These are phyloP conservation scores for Arthrobotrys pseudoclavata DNA, from an alignment of 2,329 filamentous ascomycete species.

Conservation along the genomic window DNA sequence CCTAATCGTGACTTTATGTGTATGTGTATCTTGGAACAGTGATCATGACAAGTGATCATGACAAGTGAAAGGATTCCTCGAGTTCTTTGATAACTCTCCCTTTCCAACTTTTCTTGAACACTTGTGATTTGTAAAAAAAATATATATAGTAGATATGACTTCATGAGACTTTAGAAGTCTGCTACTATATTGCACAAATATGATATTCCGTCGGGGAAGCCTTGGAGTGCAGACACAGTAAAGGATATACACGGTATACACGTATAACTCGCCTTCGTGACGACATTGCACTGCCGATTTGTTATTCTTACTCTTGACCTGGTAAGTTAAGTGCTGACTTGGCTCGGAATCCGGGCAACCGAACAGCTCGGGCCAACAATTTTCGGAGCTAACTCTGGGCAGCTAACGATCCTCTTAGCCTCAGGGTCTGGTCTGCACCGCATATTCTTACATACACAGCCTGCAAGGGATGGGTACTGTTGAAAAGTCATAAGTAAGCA, in stretches of 20 bases:
- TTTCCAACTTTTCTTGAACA: neutral
- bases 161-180: too few species aligned
- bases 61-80: neutral
- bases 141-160: too few species aligned
- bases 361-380: constrained; percentile 11
- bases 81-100: neutral
- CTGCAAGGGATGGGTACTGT: neutral
- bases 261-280: constrained; percentile 14
- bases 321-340: neutral
- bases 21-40: too few species aligned
- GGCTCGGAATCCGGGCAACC: constrained; percentile 23
- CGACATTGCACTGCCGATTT: constrained; percentile 13
- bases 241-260: neutral
- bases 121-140: too few species aligned
- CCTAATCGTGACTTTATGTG: too few species aligned
- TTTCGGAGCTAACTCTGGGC: neutral
- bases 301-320: neutral
- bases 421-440: neutral
- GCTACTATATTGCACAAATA: too few species aligned
- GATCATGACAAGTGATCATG: too few species aligned
- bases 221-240: neutral
- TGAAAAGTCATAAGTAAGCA: constrained; percentile 1
- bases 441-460: neutral
- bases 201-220: too few species aligned
- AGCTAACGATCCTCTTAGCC: neutral